A percentile compares a stretch with the other conserved stretches of the same genome.
These are phyloP conservation scores for Penicillium verhagenii DNA, from an alignment of 495 filamentous ascomycete genomes.

Conservation along the genomic window DNA sequence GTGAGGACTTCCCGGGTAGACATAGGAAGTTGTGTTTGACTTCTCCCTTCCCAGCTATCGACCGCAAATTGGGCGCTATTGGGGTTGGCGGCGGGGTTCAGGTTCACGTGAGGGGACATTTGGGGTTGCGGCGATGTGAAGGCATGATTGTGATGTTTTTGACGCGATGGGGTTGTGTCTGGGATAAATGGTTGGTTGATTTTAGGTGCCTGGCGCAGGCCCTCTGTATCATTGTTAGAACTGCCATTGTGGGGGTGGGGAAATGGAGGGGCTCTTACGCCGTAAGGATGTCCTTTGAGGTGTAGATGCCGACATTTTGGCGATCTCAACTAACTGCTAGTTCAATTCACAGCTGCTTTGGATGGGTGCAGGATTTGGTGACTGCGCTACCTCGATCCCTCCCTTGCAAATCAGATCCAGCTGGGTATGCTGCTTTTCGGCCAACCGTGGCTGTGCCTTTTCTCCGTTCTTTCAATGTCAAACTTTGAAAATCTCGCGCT, in stretches of 20 bases:
- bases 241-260: background rate
- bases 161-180: constrained; percentile 41
- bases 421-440: background rate
- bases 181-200: constrained; percentile 49
- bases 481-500: background rate
- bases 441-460: background rate
- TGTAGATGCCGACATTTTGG: constrained; percentile 27
- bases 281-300: constrained; percentile 28
- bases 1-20: constrained; percentile 44
- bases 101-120: constrained; percentile 22
- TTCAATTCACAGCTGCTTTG: background rate
- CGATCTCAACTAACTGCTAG: background rate
- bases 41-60: constrained; percentile 41
- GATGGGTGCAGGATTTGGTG: background rate
- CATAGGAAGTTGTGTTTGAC: constrained; percentile 39
- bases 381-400: background rate
- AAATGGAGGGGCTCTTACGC: constrained; percentile 16
- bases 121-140: constrained; percentile 36
- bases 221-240: constrained; percentile 35
- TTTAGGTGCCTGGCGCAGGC: constrained; percentile 47
- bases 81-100: constrained; percentile 32
- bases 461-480: background rate
- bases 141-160: constrained; percentile 33
- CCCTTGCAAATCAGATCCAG: background rate
- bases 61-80: constrained; percentile 28